Evolutionary conservation across 1,139 yeast genomes (phyloP).

Genomic region (Blastobotrys arbuscula): DNA sequence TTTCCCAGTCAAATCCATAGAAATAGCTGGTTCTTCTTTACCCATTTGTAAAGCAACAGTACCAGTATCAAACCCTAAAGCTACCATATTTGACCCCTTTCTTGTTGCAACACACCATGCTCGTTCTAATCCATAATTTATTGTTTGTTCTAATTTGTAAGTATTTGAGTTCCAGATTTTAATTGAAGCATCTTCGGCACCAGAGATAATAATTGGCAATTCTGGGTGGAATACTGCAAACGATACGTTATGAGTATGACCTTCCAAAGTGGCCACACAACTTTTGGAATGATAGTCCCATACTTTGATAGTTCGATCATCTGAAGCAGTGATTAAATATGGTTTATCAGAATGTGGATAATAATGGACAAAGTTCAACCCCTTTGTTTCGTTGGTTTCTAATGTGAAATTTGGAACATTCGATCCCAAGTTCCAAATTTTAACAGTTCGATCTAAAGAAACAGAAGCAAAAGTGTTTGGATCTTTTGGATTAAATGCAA

Average conservation of each 20-base stretch:
- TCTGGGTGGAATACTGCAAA: constrained; percentile 97
- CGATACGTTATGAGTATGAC: constrained; percentile 90
- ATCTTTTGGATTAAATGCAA: constrained; percentile 95
- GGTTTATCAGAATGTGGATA: constrained; percentile 98
- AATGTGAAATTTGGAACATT: constrained; percentile 88
- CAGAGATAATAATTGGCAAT: constrained; percentile 79
- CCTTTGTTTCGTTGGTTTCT: constrained; percentile 85
- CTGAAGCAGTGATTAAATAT: constrained; percentile 85
- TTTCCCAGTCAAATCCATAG: constrained; percentile 91
- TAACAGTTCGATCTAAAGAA: constrained; percentile 91
- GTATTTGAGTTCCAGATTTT: constrained; percentile 89
- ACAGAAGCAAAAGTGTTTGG: constrained; percentile 97
- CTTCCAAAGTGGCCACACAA: constrained; percentile 89
- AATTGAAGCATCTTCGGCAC: constrained; percentile 87
- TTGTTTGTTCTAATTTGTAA: constrained; percentile 83
- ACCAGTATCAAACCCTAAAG: constrained; percentile 95
- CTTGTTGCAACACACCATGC: constrained; percentile 92
- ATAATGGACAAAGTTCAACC: constrained; percentile 93
- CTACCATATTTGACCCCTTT: constrained; percentile 72
- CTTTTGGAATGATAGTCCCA: constrained; percentile 99
- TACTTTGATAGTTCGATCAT: constrained; percentile 82
- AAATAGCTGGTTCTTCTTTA: constrained; percentile 87
- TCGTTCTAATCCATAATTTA: constrained; percentile 87
- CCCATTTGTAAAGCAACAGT: constrained; percentile 82
- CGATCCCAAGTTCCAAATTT: constrained; percentile 93